Conservation (phyloP, 768 basidiomycete species). For the Russula olivacea region DNA sequence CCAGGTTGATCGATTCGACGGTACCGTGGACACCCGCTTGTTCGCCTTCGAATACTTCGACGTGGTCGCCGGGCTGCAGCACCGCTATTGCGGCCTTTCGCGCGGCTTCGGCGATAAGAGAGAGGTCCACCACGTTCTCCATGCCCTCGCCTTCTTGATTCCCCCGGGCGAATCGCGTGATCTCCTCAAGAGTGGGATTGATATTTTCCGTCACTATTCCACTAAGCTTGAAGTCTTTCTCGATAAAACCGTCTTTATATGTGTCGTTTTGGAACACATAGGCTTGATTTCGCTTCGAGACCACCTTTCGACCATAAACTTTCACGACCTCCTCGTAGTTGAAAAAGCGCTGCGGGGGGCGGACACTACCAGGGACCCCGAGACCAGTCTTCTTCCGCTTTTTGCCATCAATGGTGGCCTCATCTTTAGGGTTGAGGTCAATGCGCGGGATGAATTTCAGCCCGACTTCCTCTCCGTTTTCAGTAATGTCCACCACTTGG, state of each 20-base stretch:
- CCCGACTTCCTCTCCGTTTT: constrained; percentile 89
- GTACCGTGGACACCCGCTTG: constrained; percentile 89
- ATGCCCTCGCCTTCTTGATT: constrained; percentile 59
- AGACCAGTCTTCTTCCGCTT: constrained; percentile 69
- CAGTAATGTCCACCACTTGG: constrained; percentile 89
- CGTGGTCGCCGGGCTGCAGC: constrained; percentile 94
- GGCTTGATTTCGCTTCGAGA: constrained; percentile 65
- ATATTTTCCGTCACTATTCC: constrained; percentile 80
- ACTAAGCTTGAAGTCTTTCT: constrained; percentile 88
- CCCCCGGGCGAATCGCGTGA: constrained; percentile 79
- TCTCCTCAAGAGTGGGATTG: constrained; percentile 93
- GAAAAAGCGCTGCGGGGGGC: constrained; percentile 90
- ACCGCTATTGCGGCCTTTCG: constrained; percentile 87
- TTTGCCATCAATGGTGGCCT: constrained; percentile 55
- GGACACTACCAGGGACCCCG: constrained; percentile 46
- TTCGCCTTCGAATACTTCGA: constrained; percentile 97
- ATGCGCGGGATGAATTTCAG: constrained; percentile 97
- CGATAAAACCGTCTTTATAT: constrained; percentile 90
- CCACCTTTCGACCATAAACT: constrained; percentile 73
- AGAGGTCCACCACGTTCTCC: constrained; percentile 74
- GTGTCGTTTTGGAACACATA: constrained; percentile 92
- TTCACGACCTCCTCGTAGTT: constrained; percentile 88
- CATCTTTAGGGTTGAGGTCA: constrained; percentile 88
- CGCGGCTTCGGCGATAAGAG: constrained; percentile 88
- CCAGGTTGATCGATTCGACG: constrained; percentile 82